Base-by-base conservation (phyloP, 139 green algal genomes). In the Marvania coccoides region DNA sequence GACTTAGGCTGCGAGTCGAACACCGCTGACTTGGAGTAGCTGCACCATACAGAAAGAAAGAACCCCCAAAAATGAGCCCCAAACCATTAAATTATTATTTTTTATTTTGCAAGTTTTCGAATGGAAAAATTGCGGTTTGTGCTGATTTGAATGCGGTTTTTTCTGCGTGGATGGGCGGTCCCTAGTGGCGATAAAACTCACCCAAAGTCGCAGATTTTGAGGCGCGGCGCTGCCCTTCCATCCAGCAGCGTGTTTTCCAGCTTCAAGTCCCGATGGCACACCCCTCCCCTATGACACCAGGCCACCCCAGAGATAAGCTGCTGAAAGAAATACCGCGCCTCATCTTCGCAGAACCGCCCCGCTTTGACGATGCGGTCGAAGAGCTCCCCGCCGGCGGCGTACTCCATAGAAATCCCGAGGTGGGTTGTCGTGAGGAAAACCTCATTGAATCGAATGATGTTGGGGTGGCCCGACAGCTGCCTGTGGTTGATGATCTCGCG, bases 161-260 rank as follows among this genome's bases (percentile, higher is more conserved):
- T n/a, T n/a, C n/a, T n/a, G n/a, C n/a, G n/a, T n/a, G n/a, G n/a
- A n/a, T n/a, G n/a, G n/a, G n/a, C n/a, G n/a, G n/a, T n/a, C n/a
- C 76, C 90, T 91, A 36, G n/a, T n/a, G n/a, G n/a, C n/a, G n/a
- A n/a, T n/a, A n/a, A n/a, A 66, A 87, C 78, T 51, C 96, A 97
- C 19, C 94, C 93, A 87, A 98, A 98, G 70, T 98, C 94, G 69
- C 92, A 98, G 47, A 98, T 97, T 71, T 99, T 99, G 4, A 99
- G 64, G 24, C 83, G 73, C 1, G 87, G 90, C 28, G 83, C 85
- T 23, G 82, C 74, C 46, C 79, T 83, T n/a, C 81, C 87, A 59
- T 98, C 92, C 39, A 99, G 77, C 46, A 99, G 77, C 14, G 94
- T 97, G 77, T 99, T 99, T 58, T 99, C 94, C 15, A 99, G 78